These are phyloP conservation scores for Fistulinella prunicolor DNA, from an alignment of 768 basidiomycete species.

Conservation along the genomic window DNA sequence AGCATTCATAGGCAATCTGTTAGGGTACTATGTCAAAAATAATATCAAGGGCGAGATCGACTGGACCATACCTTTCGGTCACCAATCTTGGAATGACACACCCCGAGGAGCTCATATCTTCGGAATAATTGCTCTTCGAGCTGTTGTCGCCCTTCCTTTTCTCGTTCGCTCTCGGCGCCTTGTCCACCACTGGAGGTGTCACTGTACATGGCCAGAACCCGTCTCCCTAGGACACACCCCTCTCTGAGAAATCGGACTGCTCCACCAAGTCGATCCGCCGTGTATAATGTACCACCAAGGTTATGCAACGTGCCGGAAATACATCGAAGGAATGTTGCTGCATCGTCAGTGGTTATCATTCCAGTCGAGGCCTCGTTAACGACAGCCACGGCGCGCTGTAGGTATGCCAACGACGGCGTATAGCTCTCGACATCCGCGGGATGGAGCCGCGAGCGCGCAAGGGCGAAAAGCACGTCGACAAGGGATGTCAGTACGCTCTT, in stretches of 20 bases:
- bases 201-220: conserved; percentile 38
- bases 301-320: conserved; percentile 72
- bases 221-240: conserved; percentile 53
- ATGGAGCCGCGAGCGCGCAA: conserved; percentile 45
- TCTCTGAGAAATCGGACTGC: conserved; percentile 66
- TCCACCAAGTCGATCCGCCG: conserved; percentile 55
- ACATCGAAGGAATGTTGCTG: conserved; percentile 61
- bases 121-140: conserved; percentile 64
- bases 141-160: conserved; percentile 48
- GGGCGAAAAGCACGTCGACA: conserved; percentile 54
- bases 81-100: conserved; percentile 74
- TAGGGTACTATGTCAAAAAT: neutral
- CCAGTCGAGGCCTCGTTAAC: conserved; percentile 13
- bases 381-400: conserved; percentile 40
- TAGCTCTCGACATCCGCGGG: conserved; percentile 46
- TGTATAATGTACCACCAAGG: conserved; percentile 66
- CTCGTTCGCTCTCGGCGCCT: conserved; percentile 25
- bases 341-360: conserved; percentile 17
- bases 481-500: conserved; percentile 41
- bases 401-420: conserved; percentile 42
- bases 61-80: conserved; percentile 62
- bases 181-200: conserved; percentile 1
- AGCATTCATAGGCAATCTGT: conserved; percentile 62
- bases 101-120: conserved; percentile 79
- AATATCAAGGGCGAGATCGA: neutral